Evolutionary conservation across 2,329 filamentous ascomycete species (phyloP).

Genomic region (Tolypocladium cylindrosporum): DNA sequence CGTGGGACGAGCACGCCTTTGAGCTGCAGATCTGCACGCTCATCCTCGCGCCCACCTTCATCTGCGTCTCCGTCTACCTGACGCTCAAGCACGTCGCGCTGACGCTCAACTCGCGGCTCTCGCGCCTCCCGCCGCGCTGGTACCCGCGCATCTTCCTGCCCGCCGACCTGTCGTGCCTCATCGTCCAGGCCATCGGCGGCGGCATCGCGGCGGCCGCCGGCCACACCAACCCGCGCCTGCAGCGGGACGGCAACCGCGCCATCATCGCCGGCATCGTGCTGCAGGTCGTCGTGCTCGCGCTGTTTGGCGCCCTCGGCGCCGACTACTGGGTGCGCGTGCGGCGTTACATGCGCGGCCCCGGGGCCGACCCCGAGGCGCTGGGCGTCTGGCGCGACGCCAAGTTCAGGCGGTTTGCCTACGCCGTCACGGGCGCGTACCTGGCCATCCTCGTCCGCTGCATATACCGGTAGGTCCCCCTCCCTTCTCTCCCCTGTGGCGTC

Average conservation of each 20-base stretch:
- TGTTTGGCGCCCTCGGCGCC: slow-evolving; percentile 31
- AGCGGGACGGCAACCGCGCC: slow-evolving; percentile 35
- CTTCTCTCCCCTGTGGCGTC: too few relatives aligned
- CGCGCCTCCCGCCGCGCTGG: slow-evolving; percentile 38
- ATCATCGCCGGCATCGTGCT: slow-evolving; percentile 46
- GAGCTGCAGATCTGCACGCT: slow-evolving; percentile 50
- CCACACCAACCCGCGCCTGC: slow-evolving; percentile 25
- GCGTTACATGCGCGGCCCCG: slow-evolving; percentile 23
- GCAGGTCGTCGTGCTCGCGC: slow-evolving; percentile 38
- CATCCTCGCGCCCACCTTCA: slow-evolving; percentile 48
- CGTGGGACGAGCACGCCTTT: slow-evolving; percentile 44
- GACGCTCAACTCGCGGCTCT: slow-evolving; percentile 35
- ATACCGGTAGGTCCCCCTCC: slow-evolving; percentile 30
- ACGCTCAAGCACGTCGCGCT: slow-evolving; percentile 50
- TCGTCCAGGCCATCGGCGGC: slow-evolving; percentile 50
- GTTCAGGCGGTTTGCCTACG: slow-evolving; percentile 33
- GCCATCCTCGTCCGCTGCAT: slow-evolving; percentile 41
- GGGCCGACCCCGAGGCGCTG: slow-evolving; percentile 18
- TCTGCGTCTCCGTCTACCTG: slow-evolving; percentile 55
- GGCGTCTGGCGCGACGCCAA: slow-evolving; percentile 31
- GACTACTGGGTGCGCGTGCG: slow-evolving; percentile 36
- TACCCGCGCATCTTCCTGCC: slow-evolving; percentile 51
- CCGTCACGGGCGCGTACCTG: slow-evolving; percentile 33
- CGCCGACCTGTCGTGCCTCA: slow-evolving; percentile 46
- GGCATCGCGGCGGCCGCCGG: slow-evolving; percentile 41